These are phyloP conservation scores for Phyllosticta citribraziliensis DNA, from an alignment of 2,329 filamentous ascomycete species.

Conservation along the genomic window DNA sequence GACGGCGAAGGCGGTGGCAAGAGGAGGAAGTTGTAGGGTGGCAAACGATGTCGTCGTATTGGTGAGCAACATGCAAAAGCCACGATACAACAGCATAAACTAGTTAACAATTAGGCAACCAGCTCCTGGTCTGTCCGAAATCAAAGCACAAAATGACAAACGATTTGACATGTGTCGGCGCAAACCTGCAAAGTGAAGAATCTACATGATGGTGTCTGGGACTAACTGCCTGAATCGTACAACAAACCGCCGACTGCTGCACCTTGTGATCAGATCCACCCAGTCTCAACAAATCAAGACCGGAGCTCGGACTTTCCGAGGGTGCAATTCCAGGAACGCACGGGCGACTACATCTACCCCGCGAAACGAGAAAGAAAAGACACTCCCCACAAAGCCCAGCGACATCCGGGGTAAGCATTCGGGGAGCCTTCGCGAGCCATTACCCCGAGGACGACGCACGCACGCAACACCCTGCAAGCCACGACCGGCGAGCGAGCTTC, in stretches of 20 bases:
- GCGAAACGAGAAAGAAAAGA: background rate
- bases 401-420: background rate
- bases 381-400: background rate
- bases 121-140: background rate
- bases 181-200: background rate
- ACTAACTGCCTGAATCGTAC: background rate
- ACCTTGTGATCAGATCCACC: background rate
- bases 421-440: background rate
- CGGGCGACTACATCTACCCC: background rate
- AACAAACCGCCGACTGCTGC: background rate
- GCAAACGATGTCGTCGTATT: background rate
- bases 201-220: background rate
- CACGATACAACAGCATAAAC: background rate
- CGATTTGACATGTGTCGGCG: background rate
- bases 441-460: background rate
- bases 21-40: background rate
- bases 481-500: background rate
- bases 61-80: background rate
- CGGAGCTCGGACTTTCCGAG: background rate
- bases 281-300: background rate
- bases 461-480: background rate
- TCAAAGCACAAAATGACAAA: background rate
- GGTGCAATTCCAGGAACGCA: background rate
- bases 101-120: background rate
- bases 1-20: conserved; percentile 2